phyloP scores from a whole-genome alignment of 2,329 filamentous ascomycete species.

The Phialophora verrucosa region DNA sequence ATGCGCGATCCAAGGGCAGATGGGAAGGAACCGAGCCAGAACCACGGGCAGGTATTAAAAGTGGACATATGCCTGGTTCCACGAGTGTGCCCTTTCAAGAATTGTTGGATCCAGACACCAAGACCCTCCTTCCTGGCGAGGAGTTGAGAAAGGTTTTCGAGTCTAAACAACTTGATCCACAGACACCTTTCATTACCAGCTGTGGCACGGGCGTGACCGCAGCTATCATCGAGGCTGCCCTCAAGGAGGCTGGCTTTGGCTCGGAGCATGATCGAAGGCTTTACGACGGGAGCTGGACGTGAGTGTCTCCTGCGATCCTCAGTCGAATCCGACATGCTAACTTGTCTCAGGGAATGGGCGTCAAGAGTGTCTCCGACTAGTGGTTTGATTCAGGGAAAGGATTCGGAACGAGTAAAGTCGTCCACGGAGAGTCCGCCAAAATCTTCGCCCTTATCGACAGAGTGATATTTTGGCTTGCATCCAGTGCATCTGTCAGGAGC shows the following conservation, averaged over 20 bases:
- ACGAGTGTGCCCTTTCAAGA: conserved; percentile 80
- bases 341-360: conserved; percentile 54
- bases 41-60: conserved; percentile 81
- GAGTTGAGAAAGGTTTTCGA: conserved; percentile 78
- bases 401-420: neutral
- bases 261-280: conserved; percentile 70
- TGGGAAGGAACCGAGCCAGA: conserved; percentile 85
- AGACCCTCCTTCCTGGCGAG: conserved; percentile 74
- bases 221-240: conserved; percentile 83
- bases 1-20: conserved; percentile 79
- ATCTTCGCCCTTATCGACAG: conserved; percentile 2
- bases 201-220: conserved; percentile 96
- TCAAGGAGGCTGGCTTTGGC: conserved; percentile 78
- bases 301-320: conserved; percentile 53
- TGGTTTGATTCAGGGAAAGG: conserved; percentile 47
- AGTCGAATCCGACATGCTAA: conserved; percentile 24
- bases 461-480: neutral
- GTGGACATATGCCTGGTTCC: conserved; percentile 89
- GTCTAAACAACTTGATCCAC: conserved; percentile 77
- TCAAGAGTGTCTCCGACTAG: conserved; percentile 54
- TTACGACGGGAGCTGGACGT: conserved; percentile 99
- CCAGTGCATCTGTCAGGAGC: neutral
- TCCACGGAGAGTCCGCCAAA: neutral
- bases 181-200: conserved; percentile 80
- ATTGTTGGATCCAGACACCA: conserved; percentile 81